Conservation (phyloP, 129 eudicot species). For the Pseudognaphalium luteoalbum region DNA sequence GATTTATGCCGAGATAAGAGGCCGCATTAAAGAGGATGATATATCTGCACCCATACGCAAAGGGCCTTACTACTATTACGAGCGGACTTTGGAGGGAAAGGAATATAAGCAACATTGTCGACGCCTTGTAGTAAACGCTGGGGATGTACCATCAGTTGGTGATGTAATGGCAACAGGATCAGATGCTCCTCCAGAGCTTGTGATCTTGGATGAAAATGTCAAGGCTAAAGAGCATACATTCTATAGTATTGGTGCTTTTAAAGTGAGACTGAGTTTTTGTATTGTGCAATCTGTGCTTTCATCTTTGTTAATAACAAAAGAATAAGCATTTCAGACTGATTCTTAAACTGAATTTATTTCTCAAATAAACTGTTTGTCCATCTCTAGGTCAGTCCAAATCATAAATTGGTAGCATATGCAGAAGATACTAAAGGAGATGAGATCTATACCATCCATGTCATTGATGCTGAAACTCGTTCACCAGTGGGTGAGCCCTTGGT, state of each 20-base stretch:
- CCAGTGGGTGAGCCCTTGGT: constrained; percentile 79
- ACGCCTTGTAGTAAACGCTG: constrained; percentile 45
- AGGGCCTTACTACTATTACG: constrained; percentile 82
- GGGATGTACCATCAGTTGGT: constrained; percentile 49
- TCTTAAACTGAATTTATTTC: not conserved
- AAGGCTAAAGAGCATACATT: constrained; percentile 72
- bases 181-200: constrained; percentile 82
- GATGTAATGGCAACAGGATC: constrained; percentile 86
- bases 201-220: constrained; percentile 78
- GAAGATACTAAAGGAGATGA: constrained; percentile 98
- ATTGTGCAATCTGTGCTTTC: not conserved
- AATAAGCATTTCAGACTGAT: not conserved
- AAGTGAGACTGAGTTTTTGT: constrained; percentile 42
- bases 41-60: constrained; percentile 72
- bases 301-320: not conserved
- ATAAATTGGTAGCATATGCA: constrained; percentile 83
- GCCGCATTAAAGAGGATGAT: constrained; percentile 89
- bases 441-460: constrained; percentile 69
- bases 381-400: constrained; percentile 77
- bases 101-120: constrained; percentile 88
- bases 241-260: constrained; percentile 68
- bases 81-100: constrained; percentile 79
- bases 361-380: not conserved
- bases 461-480: constrained; percentile 64
- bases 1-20: constrained; percentile 76